Base-by-base conservation (phyloP, 306 rosid genomes). In the Vicia sativa region DNA sequence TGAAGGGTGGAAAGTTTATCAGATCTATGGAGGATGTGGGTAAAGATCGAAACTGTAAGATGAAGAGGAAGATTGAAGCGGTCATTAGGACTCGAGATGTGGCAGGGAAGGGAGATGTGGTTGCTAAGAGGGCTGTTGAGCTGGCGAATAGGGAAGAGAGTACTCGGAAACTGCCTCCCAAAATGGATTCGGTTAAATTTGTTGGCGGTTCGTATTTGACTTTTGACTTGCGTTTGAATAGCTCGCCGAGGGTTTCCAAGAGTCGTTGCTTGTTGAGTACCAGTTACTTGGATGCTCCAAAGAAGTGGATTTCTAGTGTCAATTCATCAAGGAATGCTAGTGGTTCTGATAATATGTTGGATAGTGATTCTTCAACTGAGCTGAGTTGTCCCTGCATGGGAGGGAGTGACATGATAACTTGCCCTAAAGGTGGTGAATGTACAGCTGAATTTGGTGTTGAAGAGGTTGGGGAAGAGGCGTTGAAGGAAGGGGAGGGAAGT, bases 401-500 rank as follows among this genome's bases (percentile, higher is more conserved):
- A 23, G 37, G 42, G 53, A 62, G 19, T 77, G 80, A 48, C 62
- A 65, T 31, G 66, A 68, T 63, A 66, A 13, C 65, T 70, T 13
- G 59, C 65, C 58, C 65, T 53, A 79, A 59, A 43, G 71, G 55
- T 21, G 78, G 41, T 11, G 77, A 35, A 11, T 41, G 45, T 67
- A 5, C 6, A 6, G 63, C 66, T n/a, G 85, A 78, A 62, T 39
- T 37, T 67, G 85, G 46, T 31, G 38, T 48, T 8, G 72, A 62
- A 67, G 86, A 62, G 65, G 65, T 6, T 55, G 79, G 48, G 63
- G 74, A 74, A 38, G 80, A 46, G 56, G n/a, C 28, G 46, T 49
- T 75, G 73, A 80, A 85, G 74, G 88, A 83, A 74, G 87, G 81
- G 41, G 76, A 74, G 65, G 83, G 78, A 67, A 85, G 89, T 56